Percentiles rank a stretch among this genome's conserved stretches.
Conservation (phyloP, 2,329 filamentous ascomycete genomes). For the Pseudogymnoascus sp. region DNA sequence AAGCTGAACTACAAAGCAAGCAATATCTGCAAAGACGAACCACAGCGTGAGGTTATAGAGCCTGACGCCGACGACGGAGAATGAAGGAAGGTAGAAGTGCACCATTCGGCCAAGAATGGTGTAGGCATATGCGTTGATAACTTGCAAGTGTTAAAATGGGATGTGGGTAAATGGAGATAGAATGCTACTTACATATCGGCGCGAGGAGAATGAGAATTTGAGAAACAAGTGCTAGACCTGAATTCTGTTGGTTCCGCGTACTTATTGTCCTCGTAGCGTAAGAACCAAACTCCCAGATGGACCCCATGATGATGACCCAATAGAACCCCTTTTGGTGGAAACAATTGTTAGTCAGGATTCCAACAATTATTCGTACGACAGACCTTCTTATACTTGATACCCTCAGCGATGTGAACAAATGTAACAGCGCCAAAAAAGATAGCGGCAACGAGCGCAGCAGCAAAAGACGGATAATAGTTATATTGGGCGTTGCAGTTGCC, state of each 20-base stretch:
- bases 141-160: constrained; percentile 10
- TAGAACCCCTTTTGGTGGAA: constrained; percentile 25
- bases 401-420: constrained; percentile 29
- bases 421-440: constrained; percentile 29
- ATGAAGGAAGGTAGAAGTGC: constrained; percentile 27
- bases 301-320: constrained; percentile 37
- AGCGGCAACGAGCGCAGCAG: constrained; percentile 29
- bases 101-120: constrained; percentile 23
- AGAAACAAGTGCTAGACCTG: constrained; percentile 24
- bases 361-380: not conserved
- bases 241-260: constrained; percentile 30
- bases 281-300: constrained; percentile 33
- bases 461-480: constrained; percentile 31
- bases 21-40: constrained; percentile 37
- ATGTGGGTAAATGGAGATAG: not conserved
- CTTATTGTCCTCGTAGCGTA: constrained; percentile 33
- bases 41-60: constrained; percentile 31
- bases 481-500: constrained; percentile 30
- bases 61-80: constrained; percentile 28
- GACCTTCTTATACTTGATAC: constrained; percentile 28
- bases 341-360: not conserved
- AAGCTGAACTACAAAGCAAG: constrained; percentile 37
- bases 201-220: constrained; percentile 32
- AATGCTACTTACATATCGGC: constrained; percentile 14
- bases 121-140: constrained; percentile 25